Conservation (phyloP, 192 early-diverging fungal species). For the Backusella psychrophila region DNA sequence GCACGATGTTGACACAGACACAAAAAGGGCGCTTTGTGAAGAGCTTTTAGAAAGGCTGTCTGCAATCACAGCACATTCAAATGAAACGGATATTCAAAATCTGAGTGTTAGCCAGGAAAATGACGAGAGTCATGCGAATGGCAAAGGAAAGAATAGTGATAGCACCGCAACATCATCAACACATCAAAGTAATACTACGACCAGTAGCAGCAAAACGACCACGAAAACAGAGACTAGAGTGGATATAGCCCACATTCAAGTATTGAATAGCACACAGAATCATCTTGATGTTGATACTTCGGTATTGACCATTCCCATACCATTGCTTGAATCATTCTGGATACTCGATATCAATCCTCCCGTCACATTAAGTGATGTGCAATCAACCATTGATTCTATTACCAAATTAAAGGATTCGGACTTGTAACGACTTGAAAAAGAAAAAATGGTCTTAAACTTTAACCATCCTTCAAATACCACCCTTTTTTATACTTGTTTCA, state of each 20-base stretch:
- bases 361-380: neutral
- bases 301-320: neutral
- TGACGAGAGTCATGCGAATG: neutral
- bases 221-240: neutral
- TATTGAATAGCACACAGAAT: neutral
- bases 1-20: neutral
- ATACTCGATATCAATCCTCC: constrained; percentile 1
- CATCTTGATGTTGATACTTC: neutral
- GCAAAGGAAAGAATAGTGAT: neutral
- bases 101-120: constrained; percentile 2
- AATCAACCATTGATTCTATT: neutral
- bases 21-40: neutral
- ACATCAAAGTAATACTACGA: neutral
- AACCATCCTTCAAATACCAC: neutral
- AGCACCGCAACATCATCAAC: neutral
- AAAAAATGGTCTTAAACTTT: neutral
- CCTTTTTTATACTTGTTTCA: neutral
- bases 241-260: neutral
- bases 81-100: neutral
- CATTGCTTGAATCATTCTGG: constrained; percentile 12
- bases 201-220: neutral
- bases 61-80: neutral
- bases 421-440: neutral
- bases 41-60: neutral
- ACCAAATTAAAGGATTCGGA: neutral